A percentile compares a stretch with the other conserved stretches of the same genome.
These are phyloP conservation scores for Cornus controversa DNA, from an alignment of 148 eudicot genomes.

Conservation along the genomic window DNA sequence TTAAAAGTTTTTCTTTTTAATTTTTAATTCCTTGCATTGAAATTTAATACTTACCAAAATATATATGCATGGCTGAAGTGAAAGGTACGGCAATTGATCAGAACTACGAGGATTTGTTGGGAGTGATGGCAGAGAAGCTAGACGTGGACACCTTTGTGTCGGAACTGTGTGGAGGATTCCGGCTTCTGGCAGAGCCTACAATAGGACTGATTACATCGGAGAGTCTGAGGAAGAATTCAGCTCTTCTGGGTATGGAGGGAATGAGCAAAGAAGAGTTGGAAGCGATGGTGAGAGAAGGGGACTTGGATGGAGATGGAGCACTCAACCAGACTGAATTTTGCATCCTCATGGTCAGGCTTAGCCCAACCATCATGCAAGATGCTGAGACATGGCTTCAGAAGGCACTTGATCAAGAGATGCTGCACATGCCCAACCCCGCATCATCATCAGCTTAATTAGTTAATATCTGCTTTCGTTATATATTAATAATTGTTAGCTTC, in stretches of 20 bases:
- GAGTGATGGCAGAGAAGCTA: conserved; percentile 56
- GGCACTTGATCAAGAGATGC: conserved; percentile 28
- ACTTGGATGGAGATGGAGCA: conserved; percentile 35
- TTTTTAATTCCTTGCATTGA: too few relatives aligned
- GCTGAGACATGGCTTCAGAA: conserved; percentile 55
- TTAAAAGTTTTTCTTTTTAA: too few relatives aligned
- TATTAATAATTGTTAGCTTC: too few relatives aligned
- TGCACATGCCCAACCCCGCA: too few relatives aligned
- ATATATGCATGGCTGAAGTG: too few relatives aligned
- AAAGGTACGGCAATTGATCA: too few relatives aligned
- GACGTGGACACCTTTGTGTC: conserved; percentile 38
- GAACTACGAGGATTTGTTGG: conserved; percentile 43
- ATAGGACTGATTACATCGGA: conserved; percentile 35
- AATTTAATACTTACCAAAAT: too few relatives aligned
- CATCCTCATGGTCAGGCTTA: conserved; percentile 56
- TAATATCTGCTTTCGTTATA: too few relatives aligned
- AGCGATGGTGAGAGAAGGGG: conserved; percentile 49
- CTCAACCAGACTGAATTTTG: conserved; percentile 58
- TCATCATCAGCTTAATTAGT: too few relatives aligned
- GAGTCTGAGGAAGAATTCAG: conserved; percentile 38
- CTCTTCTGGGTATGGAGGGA: conserved; percentile 45
- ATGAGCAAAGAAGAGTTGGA: conserved; percentile 46
- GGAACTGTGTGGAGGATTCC: conserved; percentile 50
- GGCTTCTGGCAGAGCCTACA: conserved; percentile 36
- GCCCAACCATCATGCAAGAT: conserved; percentile 57